These are phyloP conservation scores for Ophiostoma piceae DNA, from an alignment of 2,329 filamentous ascomycete species.

Conservation along the genomic window DNA sequence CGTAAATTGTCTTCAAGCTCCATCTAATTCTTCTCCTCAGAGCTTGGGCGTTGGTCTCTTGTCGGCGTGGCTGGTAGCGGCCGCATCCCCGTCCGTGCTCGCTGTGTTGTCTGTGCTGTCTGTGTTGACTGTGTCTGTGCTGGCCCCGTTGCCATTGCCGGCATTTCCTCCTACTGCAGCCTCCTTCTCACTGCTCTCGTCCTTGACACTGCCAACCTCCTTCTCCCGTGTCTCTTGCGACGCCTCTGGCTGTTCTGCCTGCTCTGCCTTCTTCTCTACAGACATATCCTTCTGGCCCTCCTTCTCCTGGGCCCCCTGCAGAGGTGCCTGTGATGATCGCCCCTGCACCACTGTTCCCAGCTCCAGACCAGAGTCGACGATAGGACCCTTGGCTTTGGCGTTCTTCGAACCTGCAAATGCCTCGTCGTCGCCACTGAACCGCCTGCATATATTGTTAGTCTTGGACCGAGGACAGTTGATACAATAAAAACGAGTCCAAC, in stretches of 20 bases:
- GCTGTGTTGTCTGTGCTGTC: background rate
- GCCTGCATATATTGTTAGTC: slow-evolving; percentile 20
- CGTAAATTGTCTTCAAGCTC: background rate
- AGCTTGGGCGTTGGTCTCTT: slow-evolving; percentile 8
- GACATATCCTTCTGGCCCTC: background rate
- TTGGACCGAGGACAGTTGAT: no score
- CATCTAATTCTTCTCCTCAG: background rate
- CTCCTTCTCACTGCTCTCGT: background rate
- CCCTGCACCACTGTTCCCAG: slow-evolving; percentile 27
- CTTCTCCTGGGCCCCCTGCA: background rate
- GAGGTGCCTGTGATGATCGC: slow-evolving; percentile 8
- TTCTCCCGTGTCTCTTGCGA: background rate
- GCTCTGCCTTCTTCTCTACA: background rate
- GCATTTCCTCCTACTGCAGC: background rate
- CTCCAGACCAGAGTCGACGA: slow-evolving; percentile 26
- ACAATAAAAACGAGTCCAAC: background rate
- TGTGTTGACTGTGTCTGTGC: background rate
- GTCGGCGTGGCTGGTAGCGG: background rate
- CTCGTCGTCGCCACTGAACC: slow-evolving; percentile 30
- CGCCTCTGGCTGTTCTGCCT: background rate
- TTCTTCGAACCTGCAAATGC: slow-evolving; percentile 22
- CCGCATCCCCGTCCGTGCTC: background rate
- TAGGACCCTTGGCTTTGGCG: slow-evolving; percentile 14
- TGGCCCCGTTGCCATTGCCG: background rate
- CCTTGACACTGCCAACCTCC: background rate